phyloP scores from a whole-genome alignment of 2,329 filamentous ascomycete species.

The Aspergillus costaricaensis region DNA sequence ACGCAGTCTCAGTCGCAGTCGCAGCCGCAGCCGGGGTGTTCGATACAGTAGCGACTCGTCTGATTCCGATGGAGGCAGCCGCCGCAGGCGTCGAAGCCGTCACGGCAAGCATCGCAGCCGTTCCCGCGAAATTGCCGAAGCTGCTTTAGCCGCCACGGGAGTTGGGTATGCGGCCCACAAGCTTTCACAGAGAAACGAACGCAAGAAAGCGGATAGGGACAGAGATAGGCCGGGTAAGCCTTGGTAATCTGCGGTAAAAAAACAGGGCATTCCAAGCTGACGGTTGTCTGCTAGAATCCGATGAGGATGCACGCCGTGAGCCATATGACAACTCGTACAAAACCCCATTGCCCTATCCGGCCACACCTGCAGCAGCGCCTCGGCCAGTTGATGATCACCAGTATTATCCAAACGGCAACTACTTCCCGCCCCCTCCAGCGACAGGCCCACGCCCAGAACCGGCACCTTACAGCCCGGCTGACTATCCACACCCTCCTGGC shows the following conservation, averaged over 20 bases:
- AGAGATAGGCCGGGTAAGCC: constrained; percentile 49
- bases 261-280: constrained; percentile 7
- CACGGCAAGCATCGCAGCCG: constrained; percentile 41
- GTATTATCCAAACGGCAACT: constrained; percentile 44
- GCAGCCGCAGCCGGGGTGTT: constrained; percentile 41
- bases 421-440: constrained; percentile 48
- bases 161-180: constrained; percentile 61
- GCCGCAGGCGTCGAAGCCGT: constrained; percentile 33
- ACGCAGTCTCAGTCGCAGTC: constrained; percentile 52
- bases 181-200: constrained; percentile 57
- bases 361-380: constrained; percentile 36
- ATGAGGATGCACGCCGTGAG: constrained; percentile 36
- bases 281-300: constrained; percentile 29
- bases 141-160: constrained; percentile 59
- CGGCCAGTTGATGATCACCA: constrained; percentile 36
- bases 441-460: constrained; percentile 29
- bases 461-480: constrained; percentile 39
- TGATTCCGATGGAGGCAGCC: constrained; percentile 38
- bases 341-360: constrained; percentile 37
- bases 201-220: constrained; percentile 57
- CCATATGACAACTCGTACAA: constrained; percentile 46
- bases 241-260: neutral
- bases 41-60: constrained; percentile 40
- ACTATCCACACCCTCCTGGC: constrained; percentile 47
- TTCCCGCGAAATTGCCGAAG: constrained; percentile 52